Evolutionary conservation across 371 early-diverging fungal genomes (phyloP), one percentile per base, ranked within the genome.

Genomic region (Mortierella sp.): DNA sequence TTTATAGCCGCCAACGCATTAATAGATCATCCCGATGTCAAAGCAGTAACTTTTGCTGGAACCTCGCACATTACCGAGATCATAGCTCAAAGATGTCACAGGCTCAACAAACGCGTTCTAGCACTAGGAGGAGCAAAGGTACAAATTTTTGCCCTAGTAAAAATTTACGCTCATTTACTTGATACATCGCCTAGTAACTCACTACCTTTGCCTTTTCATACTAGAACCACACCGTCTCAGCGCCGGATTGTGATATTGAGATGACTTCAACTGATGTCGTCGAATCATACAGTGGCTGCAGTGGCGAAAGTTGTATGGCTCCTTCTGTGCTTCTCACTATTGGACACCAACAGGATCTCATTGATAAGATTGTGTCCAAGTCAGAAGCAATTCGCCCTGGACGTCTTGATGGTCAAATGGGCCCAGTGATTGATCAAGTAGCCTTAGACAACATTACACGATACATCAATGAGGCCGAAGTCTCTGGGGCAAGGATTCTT

Each of bases 41-140:
- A 87, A 35, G 94, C 94, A 0, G 89, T 95, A 68, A 92, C 95
- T 10, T 95, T 95, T 90, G 95, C 95, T 0, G 95, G 95, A 32
- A 93, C 95, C 1, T 91, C 93, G 7, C 88, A 88, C 18, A 91
- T 95, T 29, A 95, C 95, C 8, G 91, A 93, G 76, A 43, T 88
- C 51, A 83, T 95, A 0, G 74, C 88, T 10, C 80, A 87, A 68
- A 81, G 91, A 43, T 90, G 91, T 49, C 79, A 90, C 24, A 72
- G 54, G 5, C 72, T 89, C 43, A 90, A 89, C 84, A 95, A 95
- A 80, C 91, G 95, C 18, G 92, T 91, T 51, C 87, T 94, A 71
- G 93, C 94, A 6, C 88, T 95, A 44, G 95, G 94, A 70, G 91
- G 92, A 16, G 92, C 92, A 51, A 92, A 92, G 79, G 80, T 83